Evolutionary conservation across 345 rosid species (phyloP), one percentile per base, ranked within the genome.

Genomic region (Linum usitatissimum): DNA sequence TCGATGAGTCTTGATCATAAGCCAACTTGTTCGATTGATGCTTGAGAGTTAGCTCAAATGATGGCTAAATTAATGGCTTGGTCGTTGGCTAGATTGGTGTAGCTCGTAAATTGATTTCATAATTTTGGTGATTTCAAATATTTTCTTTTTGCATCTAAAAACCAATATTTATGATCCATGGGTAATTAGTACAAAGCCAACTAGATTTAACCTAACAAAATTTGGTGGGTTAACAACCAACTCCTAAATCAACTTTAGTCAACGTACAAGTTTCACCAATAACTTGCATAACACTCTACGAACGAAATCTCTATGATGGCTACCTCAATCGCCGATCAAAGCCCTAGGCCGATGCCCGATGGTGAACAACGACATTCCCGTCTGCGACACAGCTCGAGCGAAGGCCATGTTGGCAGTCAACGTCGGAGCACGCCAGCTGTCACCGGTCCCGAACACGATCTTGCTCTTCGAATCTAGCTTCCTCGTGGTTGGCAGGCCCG

Each of bases 401-500:
- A 93, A 90, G 40, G 83, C 90, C 87, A 78, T 79, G 73, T 93
- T 93, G 60, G 99, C 96, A 30, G 96, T 93, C 76, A 87, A 77
- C 34, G 97, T 90, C 0, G 90, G 83, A 6, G 91, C 83, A 65
- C 67, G 79, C 94, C 96, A 86, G 65, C 63, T 64, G 77, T 90
- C 96, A 51, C 97, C 96, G 39, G 97, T 87, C 65, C 99, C 99
- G 63, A 84, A 93, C 62, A 82, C 84, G 57, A 77, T 71, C 82
- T 86, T 90, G 82, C 82, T 93, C 77, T 90, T 93, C 82, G 74
- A 23, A 56, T 89, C 90, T 69, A 93, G 75, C 77, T 93, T 93
- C 79, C 97, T 85, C 31, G 96, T 87, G 28, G 96, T 85, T 39
- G 96, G 91, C 19, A 93, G 88, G 36, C 78, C 58, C 64, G 62